Base-by-base conservation (phyloP, 2,329 filamentous ascomycete species). In the Calonectria pseudoturangicola region DNA sequence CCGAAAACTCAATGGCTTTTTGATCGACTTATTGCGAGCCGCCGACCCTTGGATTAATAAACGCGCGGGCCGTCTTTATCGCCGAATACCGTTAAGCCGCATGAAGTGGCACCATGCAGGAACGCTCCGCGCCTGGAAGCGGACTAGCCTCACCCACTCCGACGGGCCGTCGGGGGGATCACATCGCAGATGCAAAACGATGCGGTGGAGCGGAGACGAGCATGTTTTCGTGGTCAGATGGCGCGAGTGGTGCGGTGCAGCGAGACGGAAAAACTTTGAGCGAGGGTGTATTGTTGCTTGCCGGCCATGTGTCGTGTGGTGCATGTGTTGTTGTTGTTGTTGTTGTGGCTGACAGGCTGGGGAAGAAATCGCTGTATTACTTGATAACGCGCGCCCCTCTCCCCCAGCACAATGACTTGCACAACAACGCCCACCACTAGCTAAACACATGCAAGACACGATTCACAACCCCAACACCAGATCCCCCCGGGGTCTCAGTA, bases 1-100 rank as follows among this genome's bases (percentile, higher is more conserved):
- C 43, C 54, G 36, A 60, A 60, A 60, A 60, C 54, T 60, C 54
- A 60, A 60, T 60, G 54, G 54, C 54, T 36, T 60, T 60, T 60
- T 60, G 12, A 21, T 60, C 54, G 54, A 60, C 54, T 60, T 60
- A 60, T 60, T 60, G 36, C 33, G 21, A 60, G 36, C 25, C 39
- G 54, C 33, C 33, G 13, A 25, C 21, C 5, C n/a, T 41, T 41
- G 54, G 27, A 60, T 60, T 41, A 60, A 41, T 60, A 60, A 60
- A 60, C 54, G 54, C 54, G 54, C 54, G 54, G 54, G 54, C 54
- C 54, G 54, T 60, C 54, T 60, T 60, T 41, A 60, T 60, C 54
- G 54, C 54, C 54, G 54, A 60, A 41, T 41, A 25, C 54, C 54
- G 54, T 60, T 60, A 39, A 39, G 39, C 13, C 54, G 54, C 54